These are phyloP conservation scores for Haberlea rhodopensis DNA, from an alignment of 257 asterid genomes.

Conservation along the genomic window DNA sequence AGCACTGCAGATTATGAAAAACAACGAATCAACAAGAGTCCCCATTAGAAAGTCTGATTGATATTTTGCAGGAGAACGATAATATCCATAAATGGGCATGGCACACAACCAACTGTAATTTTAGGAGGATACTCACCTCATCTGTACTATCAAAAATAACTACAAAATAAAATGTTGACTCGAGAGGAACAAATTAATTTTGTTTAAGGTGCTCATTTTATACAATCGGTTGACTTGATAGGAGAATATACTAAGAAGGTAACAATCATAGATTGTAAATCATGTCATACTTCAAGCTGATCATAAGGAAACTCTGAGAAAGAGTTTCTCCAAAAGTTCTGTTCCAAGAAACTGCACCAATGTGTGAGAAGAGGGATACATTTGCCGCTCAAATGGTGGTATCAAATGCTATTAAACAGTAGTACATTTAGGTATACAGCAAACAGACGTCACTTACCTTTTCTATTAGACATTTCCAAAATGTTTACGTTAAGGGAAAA, in stretches of 20 bases:
- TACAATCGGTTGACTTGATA: neutral
- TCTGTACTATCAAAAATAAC: neutral
- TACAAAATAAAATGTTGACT: neutral
- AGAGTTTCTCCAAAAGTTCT: neutral
- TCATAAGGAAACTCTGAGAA: neutral
- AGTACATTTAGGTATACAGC: neutral
- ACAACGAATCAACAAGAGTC: slow-evolving; percentile 15
- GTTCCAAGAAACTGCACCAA: slow-evolving; percentile 8
- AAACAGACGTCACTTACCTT: neutral
- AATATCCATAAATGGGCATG: neutral
- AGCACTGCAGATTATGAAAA: slow-evolving; percentile 59
- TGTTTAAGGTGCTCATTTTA: neutral
- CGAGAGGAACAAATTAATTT: neutral
- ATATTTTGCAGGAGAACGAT: neutral
- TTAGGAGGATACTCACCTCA: neutral
- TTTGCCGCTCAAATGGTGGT: neutral
- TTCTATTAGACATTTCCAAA: neutral
- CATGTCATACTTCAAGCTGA: neutral
- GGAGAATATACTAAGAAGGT: neutral
- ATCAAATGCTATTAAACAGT: neutral
- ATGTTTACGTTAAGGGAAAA: slow-evolving; percentile 4
- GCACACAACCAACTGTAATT: neutral
- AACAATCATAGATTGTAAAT: neutral
- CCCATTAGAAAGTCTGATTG: neutral
- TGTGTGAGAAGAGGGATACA: neutral